Percentiles rank a stretch among this genome's conserved stretches.
These are phyloP conservation scores for Podospora pseudocomata DNA, from an alignment of 495 filamentous ascomycete genomes.

Conservation along the genomic window DNA sequence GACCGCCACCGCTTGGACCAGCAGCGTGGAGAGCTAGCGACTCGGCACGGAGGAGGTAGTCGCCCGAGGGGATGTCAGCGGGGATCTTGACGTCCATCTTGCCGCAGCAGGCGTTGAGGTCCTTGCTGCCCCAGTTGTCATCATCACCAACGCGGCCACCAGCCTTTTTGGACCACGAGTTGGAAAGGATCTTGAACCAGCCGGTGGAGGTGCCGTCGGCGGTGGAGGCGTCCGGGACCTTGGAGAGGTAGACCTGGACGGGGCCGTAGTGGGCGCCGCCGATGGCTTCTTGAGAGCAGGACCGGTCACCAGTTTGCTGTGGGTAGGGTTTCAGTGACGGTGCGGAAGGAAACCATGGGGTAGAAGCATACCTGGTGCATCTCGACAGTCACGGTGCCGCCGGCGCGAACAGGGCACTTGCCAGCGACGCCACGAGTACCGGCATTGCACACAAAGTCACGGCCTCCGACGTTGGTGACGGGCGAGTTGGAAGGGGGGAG, in stretches of 20 bases:
- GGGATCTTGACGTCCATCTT: constrained; percentile 49
- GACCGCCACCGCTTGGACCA: constrained; percentile 33
- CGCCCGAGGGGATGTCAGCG: constrained; percentile 42
- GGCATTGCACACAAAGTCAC: constrained; percentile 42
- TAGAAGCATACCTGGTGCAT: constrained; percentile 43
- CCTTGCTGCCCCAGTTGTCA: constrained; percentile 51
- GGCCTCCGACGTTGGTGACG: constrained; percentile 40
- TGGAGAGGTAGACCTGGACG: constrained; percentile 53
- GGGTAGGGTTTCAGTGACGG: background rate
- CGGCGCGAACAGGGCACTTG: constrained; percentile 47
- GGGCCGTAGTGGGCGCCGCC: constrained; percentile 47
- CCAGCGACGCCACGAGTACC: constrained; percentile 36
- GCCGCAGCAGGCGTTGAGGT: constrained; percentile 50
- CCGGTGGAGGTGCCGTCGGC: constrained; percentile 35
- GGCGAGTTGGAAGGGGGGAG: constrained; percentile 45
- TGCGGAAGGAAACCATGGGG: background rate
- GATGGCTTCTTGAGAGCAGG: constrained; percentile 45
- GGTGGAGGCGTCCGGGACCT: constrained; percentile 47
- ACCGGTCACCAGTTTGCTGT: constrained; percentile 44
- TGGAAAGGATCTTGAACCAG: constrained; percentile 54
- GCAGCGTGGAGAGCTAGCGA: constrained; percentile 50
- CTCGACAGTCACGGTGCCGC: constrained; percentile 47
- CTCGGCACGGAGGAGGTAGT: constrained; percentile 53
- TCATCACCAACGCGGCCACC: constrained; percentile 37
- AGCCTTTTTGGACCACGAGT: constrained; percentile 42